A percentile compares a stretch with the other conserved stretches of the same genome.
phyloP scores from a whole-genome alignment of 176 grass and related monocot genomes.

The Avena sativa region DNA sequence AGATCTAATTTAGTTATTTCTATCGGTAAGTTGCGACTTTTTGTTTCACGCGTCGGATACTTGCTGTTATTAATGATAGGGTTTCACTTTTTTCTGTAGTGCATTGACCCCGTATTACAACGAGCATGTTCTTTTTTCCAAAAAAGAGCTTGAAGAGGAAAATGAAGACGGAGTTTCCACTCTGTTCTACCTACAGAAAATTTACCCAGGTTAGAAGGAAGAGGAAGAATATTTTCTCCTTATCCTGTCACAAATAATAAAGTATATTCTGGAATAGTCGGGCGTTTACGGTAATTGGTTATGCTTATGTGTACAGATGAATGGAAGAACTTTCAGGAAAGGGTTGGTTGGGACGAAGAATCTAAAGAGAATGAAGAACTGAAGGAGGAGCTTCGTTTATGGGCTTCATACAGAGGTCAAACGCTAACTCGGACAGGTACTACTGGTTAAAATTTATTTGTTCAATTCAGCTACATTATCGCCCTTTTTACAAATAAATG shows the following conservation, averaged over 20 bases:
- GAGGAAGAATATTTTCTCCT: conserved; percentile 27
- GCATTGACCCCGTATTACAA: conserved; percentile 86
- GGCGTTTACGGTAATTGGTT: conserved; percentile 32
- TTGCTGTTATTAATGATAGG: conserved; percentile 28
- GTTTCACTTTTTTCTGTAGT: conserved; percentile 49
- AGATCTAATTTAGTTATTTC: conserved; percentile 1
- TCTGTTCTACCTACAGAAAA: conserved; percentile 95
- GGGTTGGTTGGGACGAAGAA: conserved; percentile 70
- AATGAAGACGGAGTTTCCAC: conserved; percentile 97
- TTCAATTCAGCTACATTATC: conserved; percentile 24
- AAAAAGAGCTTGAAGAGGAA: conserved; percentile 73
- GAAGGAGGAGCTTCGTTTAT: conserved; percentile 68
- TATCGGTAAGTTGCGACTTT: conserved; percentile 20
- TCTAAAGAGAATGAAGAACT: conserved; percentile 48
- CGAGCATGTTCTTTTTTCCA: conserved; percentile 82
- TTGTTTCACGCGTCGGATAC: conserved; percentile 31
- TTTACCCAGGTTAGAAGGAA: conserved; percentile 75
- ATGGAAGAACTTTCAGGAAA: conserved; percentile 86
- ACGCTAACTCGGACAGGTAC: conserved; percentile 90
- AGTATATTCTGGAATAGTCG: conserved; percentile 21
- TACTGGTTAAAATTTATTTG: conserved; percentile 27
- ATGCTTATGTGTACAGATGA: conserved; percentile 64
- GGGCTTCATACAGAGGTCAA: conserved; percentile 95
- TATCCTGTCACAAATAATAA: neutral
- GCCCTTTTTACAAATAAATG: neutral